Evolutionary conservation across 2,329 filamentous ascomycete genomes (phyloP).

Genomic region (Pestalotiopsis sp.): DNA sequence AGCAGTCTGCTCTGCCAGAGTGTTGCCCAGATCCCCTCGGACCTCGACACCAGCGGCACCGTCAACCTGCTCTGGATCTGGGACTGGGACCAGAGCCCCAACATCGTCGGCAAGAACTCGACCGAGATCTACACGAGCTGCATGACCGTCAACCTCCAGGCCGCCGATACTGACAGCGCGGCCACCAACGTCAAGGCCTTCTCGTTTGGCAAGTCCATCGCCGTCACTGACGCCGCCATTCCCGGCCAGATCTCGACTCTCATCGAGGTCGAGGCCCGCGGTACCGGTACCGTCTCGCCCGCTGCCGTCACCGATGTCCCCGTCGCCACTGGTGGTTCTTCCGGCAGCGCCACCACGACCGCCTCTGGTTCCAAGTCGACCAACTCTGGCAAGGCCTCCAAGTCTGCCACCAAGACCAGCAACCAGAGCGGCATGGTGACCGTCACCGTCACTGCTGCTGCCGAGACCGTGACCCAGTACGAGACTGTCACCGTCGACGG

Average conservation of each 20-base stretch:
- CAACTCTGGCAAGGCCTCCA: neutral
- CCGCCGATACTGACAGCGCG: slow-evolving; percentile 25
- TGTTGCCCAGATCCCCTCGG: slow-evolving; percentile 73
- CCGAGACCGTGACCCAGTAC: slow-evolving; percentile 41
- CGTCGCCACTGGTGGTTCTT: slow-evolving; percentile 16
- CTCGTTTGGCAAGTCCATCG: slow-evolving; percentile 35
- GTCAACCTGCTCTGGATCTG: slow-evolving; percentile 96
- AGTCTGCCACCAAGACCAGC: slow-evolving; percentile 16
- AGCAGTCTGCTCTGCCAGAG: slow-evolving; percentile 78
- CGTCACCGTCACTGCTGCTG: slow-evolving; percentile 42
- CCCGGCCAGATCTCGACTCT: slow-evolving; percentile 47
- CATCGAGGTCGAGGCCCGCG: slow-evolving; percentile 39
- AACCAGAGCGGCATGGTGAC: slow-evolving; percentile 38
- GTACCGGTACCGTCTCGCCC: slow-evolving; percentile 25
- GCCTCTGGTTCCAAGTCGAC: neutral
- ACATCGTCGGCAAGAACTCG: slow-evolving; percentile 40
- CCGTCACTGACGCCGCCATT: slow-evolving; percentile 34
- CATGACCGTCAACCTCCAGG: slow-evolving; percentile 34
- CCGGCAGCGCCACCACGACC: slow-evolving; percentile 20
- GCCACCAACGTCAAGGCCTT: slow-evolving; percentile 36
- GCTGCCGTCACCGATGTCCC: slow-evolving; percentile 24
- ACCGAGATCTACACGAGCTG: slow-evolving; percentile 64
- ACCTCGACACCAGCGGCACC: slow-evolving; percentile 61
- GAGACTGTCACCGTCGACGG: slow-evolving; percentile 37
- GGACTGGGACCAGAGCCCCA: slow-evolving; percentile 77